A percentile compares a stretch with the other conserved stretches of the same genome.
These are phyloP conservation scores for Metschnikowia drakensbergensis DNA, from an alignment of 805 yeast species.

Conservation along the genomic window DNA sequence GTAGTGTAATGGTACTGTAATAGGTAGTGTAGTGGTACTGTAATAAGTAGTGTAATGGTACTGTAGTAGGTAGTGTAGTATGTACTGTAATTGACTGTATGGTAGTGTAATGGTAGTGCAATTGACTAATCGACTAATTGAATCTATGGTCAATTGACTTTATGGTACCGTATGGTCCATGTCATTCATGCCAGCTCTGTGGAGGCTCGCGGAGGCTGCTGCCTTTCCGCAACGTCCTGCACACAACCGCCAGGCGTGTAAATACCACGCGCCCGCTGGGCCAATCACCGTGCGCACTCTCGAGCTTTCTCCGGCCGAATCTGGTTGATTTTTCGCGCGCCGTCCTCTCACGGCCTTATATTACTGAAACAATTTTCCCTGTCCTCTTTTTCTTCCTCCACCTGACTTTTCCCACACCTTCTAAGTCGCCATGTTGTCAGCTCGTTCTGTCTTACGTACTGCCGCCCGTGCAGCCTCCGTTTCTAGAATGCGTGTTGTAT, in stretches of 20 bases:
- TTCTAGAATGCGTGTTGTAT: conserved; percentile 29
- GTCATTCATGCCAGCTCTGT: too few species aligned
- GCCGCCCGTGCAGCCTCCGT: conserved; percentile 67
- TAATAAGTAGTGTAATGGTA: too few species aligned
- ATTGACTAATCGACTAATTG: too few species aligned
- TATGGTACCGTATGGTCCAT: too few species aligned
- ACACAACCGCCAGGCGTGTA: neutral
- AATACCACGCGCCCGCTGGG: conserved; percentile 2
- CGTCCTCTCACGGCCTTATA: conserved; percentile 17
- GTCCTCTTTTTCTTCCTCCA: conserved; percentile 15
- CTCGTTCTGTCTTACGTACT: conserved; percentile 81
- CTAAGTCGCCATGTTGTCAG: conserved; percentile 63
- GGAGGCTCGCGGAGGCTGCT: neutral
- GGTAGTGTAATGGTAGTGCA: too few species aligned
- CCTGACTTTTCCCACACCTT: conserved; percentile 16
- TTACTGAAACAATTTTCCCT: conserved; percentile 14
- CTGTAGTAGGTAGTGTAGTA: too few species aligned
- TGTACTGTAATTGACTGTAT: too few species aligned
- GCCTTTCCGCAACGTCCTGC: neutral
- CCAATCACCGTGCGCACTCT: conserved; percentile 17
- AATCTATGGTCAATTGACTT: too few species aligned
- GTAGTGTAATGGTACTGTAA: too few species aligned
- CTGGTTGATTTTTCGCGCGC: conserved; percentile 19
- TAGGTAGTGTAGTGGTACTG: too few species aligned
- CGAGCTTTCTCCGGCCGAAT: conserved; percentile 18